Evolutionary conservation across 2,329 filamentous ascomycete species (phyloP), one percentile per base, ranked within the genome.

Genomic region (Sarocladium oryzae): DNA sequence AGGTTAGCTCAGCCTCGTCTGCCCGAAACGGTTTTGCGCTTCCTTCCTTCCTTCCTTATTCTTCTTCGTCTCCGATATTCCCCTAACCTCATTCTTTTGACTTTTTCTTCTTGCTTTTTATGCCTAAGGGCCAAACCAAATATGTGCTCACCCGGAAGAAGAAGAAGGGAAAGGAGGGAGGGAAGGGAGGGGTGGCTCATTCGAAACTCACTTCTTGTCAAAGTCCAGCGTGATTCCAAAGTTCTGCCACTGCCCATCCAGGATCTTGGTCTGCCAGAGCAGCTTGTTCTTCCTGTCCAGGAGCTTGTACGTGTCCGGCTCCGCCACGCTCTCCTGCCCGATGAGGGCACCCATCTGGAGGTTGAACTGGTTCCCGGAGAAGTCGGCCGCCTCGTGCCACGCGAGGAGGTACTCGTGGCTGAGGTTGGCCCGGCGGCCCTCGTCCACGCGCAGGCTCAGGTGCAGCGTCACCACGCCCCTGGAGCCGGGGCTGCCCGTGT

Each of bases 391-490:
- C 61, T 77, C 74, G 24, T 75, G 69, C 62, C 74, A 79, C 33
- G 73, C 68, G 40, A 81, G 72, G 60, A 81, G 69, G 64, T 84
- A 84, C 66, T 84, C 79, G 61, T 84, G 81, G 7, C 74, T 76
- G 51, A 77, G 64, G 67, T 85, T 84, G 50, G 84, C 64, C 11
- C 74, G 73, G 10, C 76, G 68, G 36, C 66, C 59, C 37, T 51
- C 40, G 56, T 84, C 79, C 59, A 78, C 76, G 62, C 71, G 71
- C 28, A 85, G 60, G 57, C 75, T 79, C 64, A 79, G 84, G 65
- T 85, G 81, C 49, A 84, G 70, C 1, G 79, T 82, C 66, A 82
- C 82, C 53, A 82, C 64, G 24, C 79, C 79, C 33, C 73, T 77
- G 20, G 74, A 77, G n/a, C 66, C 56, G 50, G 81, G 79, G 38